Evolutionary conservation across 305 asterid genomes (phyloP), one percentile per base, ranked within the genome.

Genomic region (Solanum aculeatissimum): DNA sequence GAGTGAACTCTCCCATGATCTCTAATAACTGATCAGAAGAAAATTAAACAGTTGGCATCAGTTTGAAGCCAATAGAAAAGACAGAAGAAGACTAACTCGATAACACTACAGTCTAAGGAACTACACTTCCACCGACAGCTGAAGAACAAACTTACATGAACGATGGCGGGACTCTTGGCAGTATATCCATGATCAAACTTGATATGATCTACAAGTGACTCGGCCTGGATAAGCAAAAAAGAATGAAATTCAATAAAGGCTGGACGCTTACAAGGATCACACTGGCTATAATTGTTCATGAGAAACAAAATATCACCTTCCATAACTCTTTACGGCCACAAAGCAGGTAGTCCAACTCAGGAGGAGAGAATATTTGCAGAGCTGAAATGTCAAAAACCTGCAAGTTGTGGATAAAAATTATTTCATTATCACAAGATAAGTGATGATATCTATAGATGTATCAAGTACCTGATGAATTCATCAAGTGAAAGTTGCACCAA

Each of bases 161-260:
- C 63, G 45, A 97, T 92, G 63, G 97, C 97, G 75, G 98, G 99
- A 89, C 99, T 97, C 91, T 93, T 97, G 58, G 99, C 94, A 70
- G 97, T 97, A 87, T 95, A 97, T 85, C 99, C 99, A 89, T 97
- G 99, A 90, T 97, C 99, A 77, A 97, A 97, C 88, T 94, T 97
- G 86, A 97, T 95, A 91, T 97, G 97, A 88, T 95, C 98, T 45
- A 87, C 98, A 40, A 97, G 94, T 3, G 97, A 88, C 35, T 95
- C 98, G 8, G 98, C 97, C 99, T 97, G 92, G 91, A 91, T 47
- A 35, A 62, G 71, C 70, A 83, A 84, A 83, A 84, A 75, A 35
- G 75, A 85, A 18, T 38, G 72, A 43, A 87, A 86, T 63, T 43
- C 84, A 18, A 27, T 21, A 81, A 85, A 86, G 25, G 82, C 69